Evolutionary conservation across 805 yeast genomes (phyloP).

Genomic region (Ogataea henricii): DNA sequence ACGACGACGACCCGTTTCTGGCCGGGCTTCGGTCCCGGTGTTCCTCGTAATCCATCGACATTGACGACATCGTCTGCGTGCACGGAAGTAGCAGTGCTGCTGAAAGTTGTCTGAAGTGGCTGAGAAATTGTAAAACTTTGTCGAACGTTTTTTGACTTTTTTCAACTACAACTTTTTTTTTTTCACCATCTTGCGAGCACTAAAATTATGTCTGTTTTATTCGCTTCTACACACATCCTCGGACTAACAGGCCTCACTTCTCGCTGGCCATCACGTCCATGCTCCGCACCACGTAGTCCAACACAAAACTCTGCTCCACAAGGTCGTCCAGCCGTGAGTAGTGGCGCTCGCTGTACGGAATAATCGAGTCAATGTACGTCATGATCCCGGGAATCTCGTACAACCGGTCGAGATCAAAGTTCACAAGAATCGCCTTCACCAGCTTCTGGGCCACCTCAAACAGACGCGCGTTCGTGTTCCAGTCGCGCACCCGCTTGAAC

Average conservation of each 20-base stretch:
- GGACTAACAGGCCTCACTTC: too few species aligned
- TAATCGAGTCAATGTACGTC: constrained; percentile 66
- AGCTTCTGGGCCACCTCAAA: constrained; percentile 80
- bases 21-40: constrained; percentile 16
- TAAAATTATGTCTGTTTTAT: too few species aligned
- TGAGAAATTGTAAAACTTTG: neutral
- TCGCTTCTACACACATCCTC: too few species aligned
- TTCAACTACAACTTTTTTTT: too few species aligned
- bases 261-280: constrained; percentile 51
- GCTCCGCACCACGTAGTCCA: constrained; percentile 82
- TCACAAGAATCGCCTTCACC: constrained; percentile 61
- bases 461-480: constrained; percentile 89
- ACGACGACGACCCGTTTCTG: neutral
- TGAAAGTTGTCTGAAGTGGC: neutral
- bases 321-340: constrained; percentile 72
- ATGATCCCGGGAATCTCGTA: constrained; percentile 68
- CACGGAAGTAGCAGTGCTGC: too few species aligned
- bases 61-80: neutral
- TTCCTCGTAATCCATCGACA: neutral
- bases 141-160: too few species aligned
- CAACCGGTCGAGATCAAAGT: constrained; percentile 55
- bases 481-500: constrained; percentile 80
- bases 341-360: constrained; percentile 91
- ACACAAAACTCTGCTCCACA: constrained; percentile 79
- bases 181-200: too few species aligned